Evolutionary conservation across 805 yeast genomes (phyloP).

Genomic region (Ogataea methylovora): DNA sequence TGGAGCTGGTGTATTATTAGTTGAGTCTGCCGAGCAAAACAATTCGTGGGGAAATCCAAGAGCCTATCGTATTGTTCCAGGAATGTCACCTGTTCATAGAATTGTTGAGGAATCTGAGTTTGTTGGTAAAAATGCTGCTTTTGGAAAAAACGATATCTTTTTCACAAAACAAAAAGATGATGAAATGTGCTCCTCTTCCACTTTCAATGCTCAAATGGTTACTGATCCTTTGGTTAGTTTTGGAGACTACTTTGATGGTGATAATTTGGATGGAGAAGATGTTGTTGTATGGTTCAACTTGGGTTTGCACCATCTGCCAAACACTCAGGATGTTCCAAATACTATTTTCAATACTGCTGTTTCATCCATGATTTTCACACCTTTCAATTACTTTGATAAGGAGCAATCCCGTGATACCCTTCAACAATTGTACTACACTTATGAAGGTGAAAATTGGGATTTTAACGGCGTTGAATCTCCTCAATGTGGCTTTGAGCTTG

Average conservation of each 20-base stretch:
- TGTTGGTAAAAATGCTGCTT: constrained; percentile 3
- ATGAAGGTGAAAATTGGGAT: constrained; percentile 14
- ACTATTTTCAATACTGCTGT: constrained; percentile 20
- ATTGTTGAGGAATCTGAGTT: constrained; percentile 1
- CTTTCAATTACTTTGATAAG: constrained; percentile 20
- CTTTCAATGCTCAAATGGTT: constrained; percentile 18
- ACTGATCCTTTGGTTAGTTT: constrained; percentile 17
- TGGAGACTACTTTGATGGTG: constrained; percentile 17
- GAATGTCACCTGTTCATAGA: constrained; percentile 11
- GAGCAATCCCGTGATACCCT: constrained; percentile 17
- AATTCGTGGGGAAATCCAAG: constrained; percentile 22
- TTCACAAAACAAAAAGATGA: constrained; percentile 19
- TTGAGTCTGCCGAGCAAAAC: constrained; percentile 16
- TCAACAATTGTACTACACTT: constrained; percentile 15
- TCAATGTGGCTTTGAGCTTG: constrained; percentile 11
- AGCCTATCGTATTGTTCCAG: constrained; percentile 19
- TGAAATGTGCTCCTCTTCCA: constrained; percentile 15
- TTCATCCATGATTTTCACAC: constrained; percentile 17
- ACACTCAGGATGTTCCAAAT: constrained; percentile 22
- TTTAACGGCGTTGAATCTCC: constrained; percentile 14
- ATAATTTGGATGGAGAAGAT: constrained; percentile 18
- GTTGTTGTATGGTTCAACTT: constrained; percentile 22
- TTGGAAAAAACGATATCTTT: constrained; percentile 15
- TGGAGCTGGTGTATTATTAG: constrained; percentile 10
- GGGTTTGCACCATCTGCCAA: constrained; percentile 23